phyloP scores from a whole-genome alignment of 805 yeast species.

The Pichia thaimueangensis region DNA sequence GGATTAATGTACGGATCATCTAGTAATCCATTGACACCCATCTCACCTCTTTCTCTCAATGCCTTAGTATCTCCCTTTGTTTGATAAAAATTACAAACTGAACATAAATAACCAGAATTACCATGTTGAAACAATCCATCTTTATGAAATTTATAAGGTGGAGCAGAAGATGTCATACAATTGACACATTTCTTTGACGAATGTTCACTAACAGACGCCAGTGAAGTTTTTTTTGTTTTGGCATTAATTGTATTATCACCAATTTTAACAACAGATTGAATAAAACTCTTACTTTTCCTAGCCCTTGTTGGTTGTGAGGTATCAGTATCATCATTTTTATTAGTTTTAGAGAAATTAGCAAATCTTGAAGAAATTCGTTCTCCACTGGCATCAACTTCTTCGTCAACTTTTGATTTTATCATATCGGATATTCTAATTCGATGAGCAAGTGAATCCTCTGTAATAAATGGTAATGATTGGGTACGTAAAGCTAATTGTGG shows the following conservation, averaged over 20 bases:
- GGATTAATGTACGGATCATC: constrained; percentile 26
- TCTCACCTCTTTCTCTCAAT: constrained; percentile 28
- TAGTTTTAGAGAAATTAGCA: constrained; percentile 25
- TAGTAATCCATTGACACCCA: constrained; percentile 29
- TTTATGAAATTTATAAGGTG: constrained; percentile 29
- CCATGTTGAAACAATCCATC: constrained; percentile 31
- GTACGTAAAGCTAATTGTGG: constrained; percentile 31
- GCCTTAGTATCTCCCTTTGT: constrained; percentile 19
- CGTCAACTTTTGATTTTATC: constrained; percentile 12
- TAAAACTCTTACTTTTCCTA: constrained; percentile 27
- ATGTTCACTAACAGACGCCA: constrained; percentile 16
- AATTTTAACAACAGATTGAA: constrained; percentile 27
- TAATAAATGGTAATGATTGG: constrained; percentile 30
- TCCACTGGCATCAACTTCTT: constrained; percentile 20
- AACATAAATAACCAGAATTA: constrained; percentile 30
- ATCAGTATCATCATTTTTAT: constrained; percentile 12
- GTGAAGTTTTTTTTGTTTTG: constrained; percentile 4
- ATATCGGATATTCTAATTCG: constrained; percentile 28
- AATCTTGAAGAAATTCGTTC: constrained; percentile 27
- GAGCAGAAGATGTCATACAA: constrained; percentile 25
- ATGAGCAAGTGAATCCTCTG: constrained; percentile 28
- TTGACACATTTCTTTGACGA: constrained; percentile 24
- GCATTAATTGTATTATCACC: constrained; percentile 16
- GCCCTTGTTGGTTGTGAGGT: constrained; percentile 25
- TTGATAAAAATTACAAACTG: constrained; percentile 24